Base-by-base conservation (phyloP, 805 yeast species). In the Saturnispora serradocipensis region DNA sequence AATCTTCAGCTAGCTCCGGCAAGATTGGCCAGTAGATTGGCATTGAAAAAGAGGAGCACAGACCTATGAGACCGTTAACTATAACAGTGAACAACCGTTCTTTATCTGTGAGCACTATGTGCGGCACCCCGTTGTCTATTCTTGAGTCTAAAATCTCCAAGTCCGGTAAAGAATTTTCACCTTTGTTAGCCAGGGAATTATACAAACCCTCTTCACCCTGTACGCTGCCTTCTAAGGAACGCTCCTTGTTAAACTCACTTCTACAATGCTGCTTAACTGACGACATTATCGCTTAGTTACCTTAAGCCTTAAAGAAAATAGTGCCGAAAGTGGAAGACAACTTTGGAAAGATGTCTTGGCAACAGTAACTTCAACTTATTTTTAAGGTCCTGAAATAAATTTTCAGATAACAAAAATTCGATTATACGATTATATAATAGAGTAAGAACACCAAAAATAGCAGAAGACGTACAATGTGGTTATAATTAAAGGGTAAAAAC, bases 21-120 rank as follows among this genome's bases (percentile, higher is more conserved):
- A 88, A 66, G 0, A 88, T 88, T 0, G 95, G 95, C 66, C 86
- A 84, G 62, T 86, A 88, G 11, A 88, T 86, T 0, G 95, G 86
- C 56, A 84, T 77, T 0, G 90, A 80, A 3, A 86, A 70, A 0
- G 93, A 72, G 2, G 95, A 86, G 71, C 84, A 82, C 42, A 80
- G 66, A 0, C 87, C 86, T 2, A 77, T 67, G 4, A 69, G 55
- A 2, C 75, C 77, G 53, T 72, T 73, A 30, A 68, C 66, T 5
- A 57, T 54, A 2, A 72, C 74, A 34, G 82, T 57, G 5, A 72
- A 36, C 18, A 61, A 51, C 56, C 73, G 72, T 46, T 80, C 84
- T 3, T 52, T 53, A 4, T 59, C 52, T 0, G 70, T 66, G 36
- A 79, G 68, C 6, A 81, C 72, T 0, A 85, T 70, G 56, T 73